Conservation (phyloP, 345 rosid species). For the Citropsis articulata region DNA sequence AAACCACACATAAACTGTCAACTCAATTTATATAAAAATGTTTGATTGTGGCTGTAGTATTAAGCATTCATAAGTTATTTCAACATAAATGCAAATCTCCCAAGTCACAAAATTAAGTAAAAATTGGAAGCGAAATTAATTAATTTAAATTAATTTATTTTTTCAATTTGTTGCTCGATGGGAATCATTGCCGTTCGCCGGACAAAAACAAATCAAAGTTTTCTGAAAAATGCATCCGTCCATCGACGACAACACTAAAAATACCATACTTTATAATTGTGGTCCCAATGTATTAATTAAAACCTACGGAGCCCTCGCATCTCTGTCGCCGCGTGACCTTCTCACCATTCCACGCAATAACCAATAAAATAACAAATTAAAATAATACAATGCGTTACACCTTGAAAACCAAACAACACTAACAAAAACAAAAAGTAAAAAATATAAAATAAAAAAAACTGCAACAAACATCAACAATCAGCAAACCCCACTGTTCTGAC, state of each 20-base stretch:
- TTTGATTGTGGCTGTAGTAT: no score
- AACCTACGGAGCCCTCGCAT: neutral
- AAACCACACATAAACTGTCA: no score
- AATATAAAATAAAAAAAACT: neutral
- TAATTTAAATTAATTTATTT: neutral
- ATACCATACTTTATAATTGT: neutral
- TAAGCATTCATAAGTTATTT: no score
- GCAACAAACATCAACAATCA: neutral
- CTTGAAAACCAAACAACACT: neutral
- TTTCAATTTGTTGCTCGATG: neutral
- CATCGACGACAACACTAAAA: neutral
- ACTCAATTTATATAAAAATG: no score
- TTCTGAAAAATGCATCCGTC: neutral
- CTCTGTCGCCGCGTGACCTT: constrained; percentile 14
- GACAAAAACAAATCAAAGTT: neutral
- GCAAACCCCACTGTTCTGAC: neutral
- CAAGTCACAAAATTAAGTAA: neutral
- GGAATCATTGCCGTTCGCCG: neutral
- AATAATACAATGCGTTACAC: constrained; percentile 7
- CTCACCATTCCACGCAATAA: neutral
- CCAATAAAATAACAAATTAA: constrained; percentile 12
- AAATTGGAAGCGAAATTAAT: neutral
- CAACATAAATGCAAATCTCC: no score
- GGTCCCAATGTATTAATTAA: neutral
- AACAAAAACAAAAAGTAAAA: neutral